Conservation (phyloP, 2,329 filamentous ascomycete species). For the Ceratocystis destructans region DNA sequence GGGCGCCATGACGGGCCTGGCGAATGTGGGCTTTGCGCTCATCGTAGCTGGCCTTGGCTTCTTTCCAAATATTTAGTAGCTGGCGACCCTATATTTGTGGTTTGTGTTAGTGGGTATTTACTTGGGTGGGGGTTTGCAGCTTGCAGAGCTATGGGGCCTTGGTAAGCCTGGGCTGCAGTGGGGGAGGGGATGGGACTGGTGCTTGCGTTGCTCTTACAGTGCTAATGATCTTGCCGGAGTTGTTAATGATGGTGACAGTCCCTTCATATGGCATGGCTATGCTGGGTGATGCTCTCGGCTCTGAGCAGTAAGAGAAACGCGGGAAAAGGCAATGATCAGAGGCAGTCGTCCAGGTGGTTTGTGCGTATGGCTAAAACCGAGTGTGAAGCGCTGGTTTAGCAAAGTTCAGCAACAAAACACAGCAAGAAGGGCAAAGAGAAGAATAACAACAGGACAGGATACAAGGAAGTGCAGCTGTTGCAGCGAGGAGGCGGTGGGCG, state of each 20-base stretch:
- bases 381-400: neutral
- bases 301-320: constrained; percentile 1
- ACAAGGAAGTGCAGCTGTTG: neutral
- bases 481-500: neutral
- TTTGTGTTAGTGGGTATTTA: constrained; percentile 6
- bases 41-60: constrained; percentile 75
- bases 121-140: too few species aligned
- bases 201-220: constrained; percentile 43
- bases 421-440: neutral
- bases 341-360: neutral
- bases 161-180: neutral
- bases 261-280: constrained; percentile 40
- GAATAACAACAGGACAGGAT: neutral
- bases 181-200: neutral
- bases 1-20: constrained; percentile 37
- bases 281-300: neutral
- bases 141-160: neutral
- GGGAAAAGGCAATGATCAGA: neutral
- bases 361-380: neutral
- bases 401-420: neutral
- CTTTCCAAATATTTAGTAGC: constrained; percentile 78
- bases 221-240: constrained; percentile 78
- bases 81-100: constrained; percentile 58
- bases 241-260: constrained; percentile 82
- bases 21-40: constrained; percentile 76